Conservation (phyloP, 306 rosid genomes). For the Herpetospermum pedunculosum region DNA sequence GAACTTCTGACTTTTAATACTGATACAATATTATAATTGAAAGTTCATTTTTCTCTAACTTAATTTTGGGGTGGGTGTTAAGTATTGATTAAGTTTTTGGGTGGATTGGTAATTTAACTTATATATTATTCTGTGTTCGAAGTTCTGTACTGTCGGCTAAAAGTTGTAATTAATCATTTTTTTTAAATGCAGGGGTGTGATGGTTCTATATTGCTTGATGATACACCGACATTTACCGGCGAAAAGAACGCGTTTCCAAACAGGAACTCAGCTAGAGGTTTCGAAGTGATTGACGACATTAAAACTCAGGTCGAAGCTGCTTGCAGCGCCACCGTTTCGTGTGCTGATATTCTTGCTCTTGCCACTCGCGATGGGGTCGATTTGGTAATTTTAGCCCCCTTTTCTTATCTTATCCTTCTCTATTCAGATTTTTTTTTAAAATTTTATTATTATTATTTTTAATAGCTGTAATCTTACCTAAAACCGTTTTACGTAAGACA, state of each 20-base stretch:
- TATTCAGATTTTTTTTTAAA: too few relatives aligned
- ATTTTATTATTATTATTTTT: too few relatives aligned
- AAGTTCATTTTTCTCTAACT: too few relatives aligned
- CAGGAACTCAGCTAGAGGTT: constrained; percentile 47
- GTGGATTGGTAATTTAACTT: too few relatives aligned
- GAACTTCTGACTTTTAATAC: too few relatives aligned
- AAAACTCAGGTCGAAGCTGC: constrained; percentile 56
- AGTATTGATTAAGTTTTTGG: too few relatives aligned
- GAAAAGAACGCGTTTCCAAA: constrained; percentile 66
- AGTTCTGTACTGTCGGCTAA: too few relatives aligned
- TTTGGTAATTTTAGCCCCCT: constrained; percentile 21
- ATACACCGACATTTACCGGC: constrained; percentile 39
- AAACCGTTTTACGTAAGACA: background rate
- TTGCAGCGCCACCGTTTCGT: constrained; percentile 57
- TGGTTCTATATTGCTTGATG: constrained; percentile 57
- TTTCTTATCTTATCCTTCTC: too few relatives aligned
- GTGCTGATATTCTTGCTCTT: constrained; percentile 79
- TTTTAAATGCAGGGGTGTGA: constrained; percentile 49
- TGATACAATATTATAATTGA: background rate
- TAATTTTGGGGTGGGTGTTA: too few relatives aligned
- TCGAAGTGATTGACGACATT: constrained; percentile 59
- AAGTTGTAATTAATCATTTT: background rate
- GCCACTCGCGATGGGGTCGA: constrained; percentile 57
- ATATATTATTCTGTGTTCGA: too few relatives aligned
- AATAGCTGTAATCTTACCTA: background rate